Evolutionary conservation across 2,329 filamentous ascomycete genomes (phyloP), one percentile per base, ranked within the genome.

Genomic region (Claviceps humidiphila): DNA sequence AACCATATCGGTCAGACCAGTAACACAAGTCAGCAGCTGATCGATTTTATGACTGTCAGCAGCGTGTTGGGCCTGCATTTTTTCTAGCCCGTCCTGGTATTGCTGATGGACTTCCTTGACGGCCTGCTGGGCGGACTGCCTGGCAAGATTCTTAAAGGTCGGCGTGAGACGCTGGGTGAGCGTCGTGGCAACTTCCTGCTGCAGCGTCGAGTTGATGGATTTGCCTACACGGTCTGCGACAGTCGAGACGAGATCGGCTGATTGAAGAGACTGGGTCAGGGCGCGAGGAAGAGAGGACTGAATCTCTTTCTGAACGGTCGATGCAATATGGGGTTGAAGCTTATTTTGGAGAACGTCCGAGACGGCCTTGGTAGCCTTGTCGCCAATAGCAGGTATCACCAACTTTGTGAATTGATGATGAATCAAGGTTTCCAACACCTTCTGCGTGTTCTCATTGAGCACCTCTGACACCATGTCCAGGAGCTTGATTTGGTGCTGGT

Each of bases 391-490:
- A 11, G 93, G 91, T 50, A 95, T 73, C 45, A 96, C 80, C 14
- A 82, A 76, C 52, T 82, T 76, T 55, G 87, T 79, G 58, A 95
- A 87, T 65, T 86, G 85, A 47, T 82, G 77, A 47, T 81, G 79
- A 49, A 95, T 83, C 58, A 95, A 87, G 55, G 81, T 82, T 55
- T 82, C 76, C 40, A 96, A 76, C 22, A 87, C 87, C 60, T 85
- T 83, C 66, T 83, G 76, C 20, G 79, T 81, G 62, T 82, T 82
- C 55, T 77, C 74, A 57, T 78, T 81, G 47, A 85, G 71, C 38
- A 82, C 78, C 38, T 77, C 71, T 4, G 77, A 80, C 40, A 82
- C 77, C 64, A 78, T 73, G 55, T 78, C 74, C 43, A 82, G 69
- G 17, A 82, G 67, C 58, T 75, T 74, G 17, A 74, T 66, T 61